Percentiles rank a stretch among this genome's conserved stretches.
phyloP scores from a whole-genome alignment of 164 flowering plant species.

The Buxus sempervirens region DNA sequence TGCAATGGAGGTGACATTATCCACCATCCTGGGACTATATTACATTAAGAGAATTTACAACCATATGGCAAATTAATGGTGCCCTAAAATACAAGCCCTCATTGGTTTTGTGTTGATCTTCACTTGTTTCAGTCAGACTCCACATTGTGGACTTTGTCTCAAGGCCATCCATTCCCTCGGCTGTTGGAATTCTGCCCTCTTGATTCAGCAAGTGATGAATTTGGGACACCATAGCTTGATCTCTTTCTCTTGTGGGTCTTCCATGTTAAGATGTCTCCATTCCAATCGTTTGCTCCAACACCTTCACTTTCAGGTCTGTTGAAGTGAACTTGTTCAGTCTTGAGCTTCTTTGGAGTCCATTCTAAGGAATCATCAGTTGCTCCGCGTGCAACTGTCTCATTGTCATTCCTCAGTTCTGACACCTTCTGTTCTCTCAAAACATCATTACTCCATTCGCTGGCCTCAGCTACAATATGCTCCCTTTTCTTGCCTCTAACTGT shows the following conservation, averaged over 20 bases:
- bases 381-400: slow-evolving; percentile 33
- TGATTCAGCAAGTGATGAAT: slow-evolving; percentile 28
- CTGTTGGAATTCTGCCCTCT: slow-evolving; percentile 38
- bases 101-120: background rate
- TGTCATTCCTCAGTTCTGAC: slow-evolving; percentile 32
- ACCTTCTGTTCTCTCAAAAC: slow-evolving; percentile 19
- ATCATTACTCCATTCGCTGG: slow-evolving; percentile 25
- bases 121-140: background rate
- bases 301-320: slow-evolving; percentile 24
- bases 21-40: no score
- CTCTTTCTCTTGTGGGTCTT: slow-evolving; percentile 71
- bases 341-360: slow-evolving; percentile 26
- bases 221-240: slow-evolving; percentile 36
- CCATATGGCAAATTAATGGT: no score
- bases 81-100: no score
- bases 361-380: slow-evolving; percentile 32
- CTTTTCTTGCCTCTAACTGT: slow-evolving; percentile 18
- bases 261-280: slow-evolving; percentile 45
- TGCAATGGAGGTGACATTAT: no score
- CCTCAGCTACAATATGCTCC: slow-evolving; percentile 18
- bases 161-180: slow-evolving; percentile 41
- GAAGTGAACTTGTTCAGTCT: slow-evolving; percentile 1
- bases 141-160: no score
- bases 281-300: slow-evolving; percentile 29
- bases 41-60: no score